phyloP scores from a whole-genome alignment of 129 eudicot genomes.

The Centaurea solstitialis region DNA sequence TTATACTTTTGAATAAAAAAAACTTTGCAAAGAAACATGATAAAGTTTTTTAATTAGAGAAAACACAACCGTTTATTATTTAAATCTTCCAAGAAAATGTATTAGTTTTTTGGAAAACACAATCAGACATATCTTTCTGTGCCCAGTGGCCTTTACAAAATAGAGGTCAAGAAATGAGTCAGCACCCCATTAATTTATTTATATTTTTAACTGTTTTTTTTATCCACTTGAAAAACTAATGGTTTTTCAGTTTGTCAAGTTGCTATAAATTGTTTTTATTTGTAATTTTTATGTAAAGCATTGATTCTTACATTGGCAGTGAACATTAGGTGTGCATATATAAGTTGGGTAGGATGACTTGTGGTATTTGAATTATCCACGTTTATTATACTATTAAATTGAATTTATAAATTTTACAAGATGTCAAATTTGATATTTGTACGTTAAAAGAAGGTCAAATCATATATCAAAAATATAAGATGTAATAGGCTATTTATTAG shows the following conservation, averaged over 20 bases:
- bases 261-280: neutral
- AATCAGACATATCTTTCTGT: neutral
- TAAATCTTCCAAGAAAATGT: neutral
- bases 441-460: too few species aligned
- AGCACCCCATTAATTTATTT: conserved; percentile 14
- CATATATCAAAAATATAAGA: too few species aligned
- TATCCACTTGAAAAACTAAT: neutral
- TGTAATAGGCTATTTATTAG: too few species aligned
- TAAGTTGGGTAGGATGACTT: neutral
- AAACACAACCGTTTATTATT: neutral
- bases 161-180: conserved; percentile 33
- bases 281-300: neutral
- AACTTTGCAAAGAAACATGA: too few species aligned
- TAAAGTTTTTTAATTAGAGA: neutral
- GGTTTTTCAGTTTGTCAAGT: neutral
- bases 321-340: neutral
- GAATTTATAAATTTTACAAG: too few species aligned
- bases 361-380: neutral
- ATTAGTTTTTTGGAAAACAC: neutral
- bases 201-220: neutral
- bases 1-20: too few species aligned
- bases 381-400: too few species aligned
- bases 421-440: too few species aligned
- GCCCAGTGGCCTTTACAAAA: conserved; percentile 21
- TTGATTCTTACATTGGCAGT: neutral